A percentile compares a stretch with the other conserved stretches of the same genome.
Evolutionary conservation across 768 basidiomycete species (phyloP).

Genomic region (Coprinopsis sp.): DNA sequence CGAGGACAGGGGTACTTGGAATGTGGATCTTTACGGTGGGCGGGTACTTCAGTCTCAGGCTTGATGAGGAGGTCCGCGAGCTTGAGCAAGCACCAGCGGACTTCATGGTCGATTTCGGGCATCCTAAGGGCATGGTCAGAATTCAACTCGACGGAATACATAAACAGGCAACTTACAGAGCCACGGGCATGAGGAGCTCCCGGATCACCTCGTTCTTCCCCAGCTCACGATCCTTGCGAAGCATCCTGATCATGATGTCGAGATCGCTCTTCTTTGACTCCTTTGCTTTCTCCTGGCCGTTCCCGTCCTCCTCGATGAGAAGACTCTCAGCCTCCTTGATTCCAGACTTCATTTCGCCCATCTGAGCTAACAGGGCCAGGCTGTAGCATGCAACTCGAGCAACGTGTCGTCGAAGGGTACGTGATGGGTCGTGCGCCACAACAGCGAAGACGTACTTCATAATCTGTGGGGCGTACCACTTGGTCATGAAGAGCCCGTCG

Average conservation of each 20-base stretch:
- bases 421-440: conserved; percentile 81
- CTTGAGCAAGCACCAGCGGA: conserved; percentile 89
- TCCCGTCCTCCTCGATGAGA: conserved; percentile 85
- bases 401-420: conserved; percentile 79
- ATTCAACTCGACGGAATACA: conserved; percentile 4
- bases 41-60: conserved; percentile 73
- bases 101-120: conserved; percentile 77
- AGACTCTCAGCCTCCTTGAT: conserved; percentile 72
- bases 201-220: conserved; percentile 75
- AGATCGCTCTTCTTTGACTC: conserved; percentile 80
- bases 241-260: conserved; percentile 78
- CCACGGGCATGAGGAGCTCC: conserved; percentile 76
- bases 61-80: conserved; percentile 85
- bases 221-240: conserved; percentile 84
- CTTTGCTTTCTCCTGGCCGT: conserved; percentile 60
- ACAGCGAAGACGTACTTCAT: conserved; percentile 87
- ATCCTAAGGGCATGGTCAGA: conserved; percentile 39
- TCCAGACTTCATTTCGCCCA: conserved; percentile 84
- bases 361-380: conserved; percentile 75
- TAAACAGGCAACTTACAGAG: conserved; percentile 55
- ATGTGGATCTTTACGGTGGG: conserved; percentile 88
- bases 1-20: conserved; percentile 63
- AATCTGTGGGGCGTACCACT: conserved; percentile 81
- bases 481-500: conserved; percentile 85
- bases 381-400: conserved; percentile 83